These are phyloP conservation scores for Vitis hybrid DNA, from an alignment of 177 flowering plant genomes.

Conservation along the genomic window DNA sequence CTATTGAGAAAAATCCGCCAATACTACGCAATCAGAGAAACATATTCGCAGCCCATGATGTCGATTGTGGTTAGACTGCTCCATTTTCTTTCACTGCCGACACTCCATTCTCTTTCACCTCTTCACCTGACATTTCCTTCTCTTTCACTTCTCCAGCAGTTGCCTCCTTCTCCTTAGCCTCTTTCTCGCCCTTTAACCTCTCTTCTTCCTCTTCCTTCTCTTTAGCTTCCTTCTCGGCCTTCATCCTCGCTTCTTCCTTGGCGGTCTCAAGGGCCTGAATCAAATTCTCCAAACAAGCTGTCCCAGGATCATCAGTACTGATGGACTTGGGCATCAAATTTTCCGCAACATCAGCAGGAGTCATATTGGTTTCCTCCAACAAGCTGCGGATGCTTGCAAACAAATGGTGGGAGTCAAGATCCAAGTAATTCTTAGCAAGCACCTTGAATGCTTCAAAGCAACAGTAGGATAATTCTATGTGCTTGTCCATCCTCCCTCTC, in stretches of 20 bases:
- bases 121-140: too few relatives aligned
- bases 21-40: too few relatives aligned
- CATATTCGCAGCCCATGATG: too few relatives aligned
- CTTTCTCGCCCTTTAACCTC: neutral
- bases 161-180: neutral
- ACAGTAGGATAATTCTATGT: too few relatives aligned
- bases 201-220: too few relatives aligned
- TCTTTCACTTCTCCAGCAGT: neutral
- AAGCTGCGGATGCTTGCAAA: constrained; percentile 3
- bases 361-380: constrained; percentile 12
- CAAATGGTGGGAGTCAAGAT: neutral
- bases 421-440: too few relatives aligned
- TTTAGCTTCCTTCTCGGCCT: constrained; percentile 9
- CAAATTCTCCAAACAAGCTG: constrained; percentile 13
- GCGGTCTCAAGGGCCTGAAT: constrained; percentile 13
- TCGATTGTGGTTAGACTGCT: too few relatives aligned
- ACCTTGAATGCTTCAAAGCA: too few relatives aligned
- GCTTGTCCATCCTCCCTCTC: too few relatives aligned
- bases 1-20: too few relatives aligned
- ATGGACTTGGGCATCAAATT: constrained; percentile 15
- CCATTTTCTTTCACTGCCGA: too few relatives aligned
- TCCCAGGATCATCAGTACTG: neutral
- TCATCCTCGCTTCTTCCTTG: constrained; percentile 8
- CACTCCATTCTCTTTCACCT: neutral
- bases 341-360: constrained; percentile 21